Evolutionary conservation across 768 basidiomycete species (phyloP).

Genomic region (Leccinum imitatum): DNA sequence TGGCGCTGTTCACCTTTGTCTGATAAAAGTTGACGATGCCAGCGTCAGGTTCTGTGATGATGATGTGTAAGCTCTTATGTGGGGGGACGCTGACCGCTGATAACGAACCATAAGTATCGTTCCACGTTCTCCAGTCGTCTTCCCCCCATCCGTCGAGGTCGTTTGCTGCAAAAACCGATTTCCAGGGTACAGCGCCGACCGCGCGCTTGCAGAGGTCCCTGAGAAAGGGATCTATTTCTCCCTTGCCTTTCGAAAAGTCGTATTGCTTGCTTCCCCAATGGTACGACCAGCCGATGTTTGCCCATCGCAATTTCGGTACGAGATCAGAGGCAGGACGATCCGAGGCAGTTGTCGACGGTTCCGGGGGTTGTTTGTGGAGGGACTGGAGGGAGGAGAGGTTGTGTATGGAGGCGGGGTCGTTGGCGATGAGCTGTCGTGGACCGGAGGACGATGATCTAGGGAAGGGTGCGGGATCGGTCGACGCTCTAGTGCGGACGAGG

Average conservation of each 20-base stretch:
- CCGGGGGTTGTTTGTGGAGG: conserved; percentile 57
- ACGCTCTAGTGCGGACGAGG: conserved; percentile 37
- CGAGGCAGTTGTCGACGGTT: conserved; percentile 61
- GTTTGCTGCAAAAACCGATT: conserved; percentile 48
- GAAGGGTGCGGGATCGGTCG: conserved; percentile 13
- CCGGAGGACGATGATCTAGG: conserved; percentile 36
- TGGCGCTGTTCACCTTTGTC: conserved; percentile 46
- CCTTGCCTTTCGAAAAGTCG: conserved; percentile 74
- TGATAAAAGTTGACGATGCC: conserved; percentile 98
- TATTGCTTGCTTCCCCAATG: conserved; percentile 98
- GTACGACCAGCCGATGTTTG: conserved; percentile 94
- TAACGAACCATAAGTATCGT: conserved; percentile 69
- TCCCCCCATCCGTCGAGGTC: conserved; percentile 50
- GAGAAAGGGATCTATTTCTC: conserved; percentile 57
- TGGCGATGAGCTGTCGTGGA: conserved; percentile 68
- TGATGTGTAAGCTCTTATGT: neutral
- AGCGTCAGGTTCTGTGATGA: conserved; percentile 78
- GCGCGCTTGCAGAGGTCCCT: conserved; percentile 58
- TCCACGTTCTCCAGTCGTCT: conserved; percentile 73
- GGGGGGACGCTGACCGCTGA: conserved; percentile 1
- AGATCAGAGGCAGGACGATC: conserved; percentile 54
- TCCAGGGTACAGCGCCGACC: conserved; percentile 70
- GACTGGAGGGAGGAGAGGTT: conserved; percentile 53
- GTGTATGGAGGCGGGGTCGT: conserved; percentile 60
- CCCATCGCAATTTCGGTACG: conserved; percentile 84